These are phyloP conservation scores for Cercospora sesami DNA, from an alignment of 2,329 filamentous ascomycete species.

Conservation along the genomic window DNA sequence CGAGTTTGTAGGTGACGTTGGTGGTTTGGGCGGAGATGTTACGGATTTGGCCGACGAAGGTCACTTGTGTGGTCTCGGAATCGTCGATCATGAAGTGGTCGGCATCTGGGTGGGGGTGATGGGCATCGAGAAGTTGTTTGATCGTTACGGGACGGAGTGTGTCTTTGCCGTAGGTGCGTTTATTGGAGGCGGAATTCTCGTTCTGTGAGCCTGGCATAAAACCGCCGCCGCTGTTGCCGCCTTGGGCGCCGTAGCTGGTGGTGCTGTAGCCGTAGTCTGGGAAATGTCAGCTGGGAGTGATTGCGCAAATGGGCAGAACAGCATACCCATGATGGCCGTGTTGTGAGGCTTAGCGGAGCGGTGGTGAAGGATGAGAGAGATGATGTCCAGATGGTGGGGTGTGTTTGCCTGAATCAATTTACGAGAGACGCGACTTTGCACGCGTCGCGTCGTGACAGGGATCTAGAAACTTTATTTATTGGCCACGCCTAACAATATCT, in stretches of 20 bases:
- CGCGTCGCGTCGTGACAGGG: not conserved
- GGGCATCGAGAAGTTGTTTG: slow-evolving; percentile 85
- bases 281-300: not conserved
- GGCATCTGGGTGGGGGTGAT: slow-evolving; percentile 70
- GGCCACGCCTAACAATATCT: not conserved
- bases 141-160: slow-evolving; percentile 91
- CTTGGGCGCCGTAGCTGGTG: slow-evolving; percentile 58
- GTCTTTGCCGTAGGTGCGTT: slow-evolving; percentile 68
- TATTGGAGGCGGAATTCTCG: slow-evolving; percentile 46
- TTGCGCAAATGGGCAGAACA: not conserved
- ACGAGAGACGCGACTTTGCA: slow-evolving; percentile 1
- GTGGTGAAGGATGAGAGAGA: not conserved
- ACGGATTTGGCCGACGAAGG: slow-evolving; percentile 87
- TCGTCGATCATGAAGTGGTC: slow-evolving; percentile 80
- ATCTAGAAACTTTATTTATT: not conserved
- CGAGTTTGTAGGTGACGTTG: slow-evolving; percentile 87
- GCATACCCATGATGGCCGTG: slow-evolving; percentile 21
- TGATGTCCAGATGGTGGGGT: not conserved
- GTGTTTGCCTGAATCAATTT: not conserved
- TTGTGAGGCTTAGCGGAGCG: not conserved
- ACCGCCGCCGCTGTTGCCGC: slow-evolving; percentile 58
- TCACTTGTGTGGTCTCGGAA: slow-evolving; percentile 67
- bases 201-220: slow-evolving; percentile 56
- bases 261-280: slow-evolving; percentile 51
- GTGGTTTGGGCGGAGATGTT: slow-evolving; percentile 82